Percentiles rank a stretch among this genome's conserved stretches.
phyloP scores from a whole-genome alignment of 306 rosid species.

The Sesbania bispinosa region DNA sequence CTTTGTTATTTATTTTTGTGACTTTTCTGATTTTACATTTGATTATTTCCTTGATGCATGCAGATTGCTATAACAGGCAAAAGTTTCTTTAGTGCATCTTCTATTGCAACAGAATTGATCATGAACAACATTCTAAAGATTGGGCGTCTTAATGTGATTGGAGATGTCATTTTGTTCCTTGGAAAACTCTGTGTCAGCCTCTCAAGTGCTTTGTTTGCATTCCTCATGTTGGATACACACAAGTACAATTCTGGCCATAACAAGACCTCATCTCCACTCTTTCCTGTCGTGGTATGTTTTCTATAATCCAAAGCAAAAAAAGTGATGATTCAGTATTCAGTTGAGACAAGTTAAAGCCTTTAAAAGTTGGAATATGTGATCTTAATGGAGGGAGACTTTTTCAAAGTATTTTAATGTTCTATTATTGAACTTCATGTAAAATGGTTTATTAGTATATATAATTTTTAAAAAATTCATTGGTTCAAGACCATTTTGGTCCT shows the following conservation, averaged over 20 bases:
- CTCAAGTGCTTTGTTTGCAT: conserved; percentile 83
- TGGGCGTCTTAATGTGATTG: conserved; percentile 90
- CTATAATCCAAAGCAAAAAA: neutral
- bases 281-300: conserved; percentile 86
- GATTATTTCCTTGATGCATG: conserved; percentile 20
- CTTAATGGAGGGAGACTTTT: neutral
- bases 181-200: conserved; percentile 94
- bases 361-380: neutral
- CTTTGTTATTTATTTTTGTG: neutral
- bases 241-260: conserved; percentile 68
- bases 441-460: neutral
- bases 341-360: neutral
- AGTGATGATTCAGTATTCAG: conserved; percentile 7
- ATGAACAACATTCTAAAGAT: conserved; percentile 85
- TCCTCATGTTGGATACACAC: conserved; percentile 92
- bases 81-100: conserved; percentile 78
- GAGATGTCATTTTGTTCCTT: conserved; percentile 90
- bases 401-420: neutral
- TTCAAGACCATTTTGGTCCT: neutral
- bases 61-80: conserved; percentile 95
- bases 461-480: neutral
- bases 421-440: neutral
- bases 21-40: neutral
- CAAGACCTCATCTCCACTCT: conserved; percentile 95
- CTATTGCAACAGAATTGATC: conserved; percentile 80